Evolutionary conservation across 2,329 filamentous ascomycete species (phyloP), one percentile per base, ranked within the genome.

Genomic region (Colletotrichum gigasporum): DNA sequence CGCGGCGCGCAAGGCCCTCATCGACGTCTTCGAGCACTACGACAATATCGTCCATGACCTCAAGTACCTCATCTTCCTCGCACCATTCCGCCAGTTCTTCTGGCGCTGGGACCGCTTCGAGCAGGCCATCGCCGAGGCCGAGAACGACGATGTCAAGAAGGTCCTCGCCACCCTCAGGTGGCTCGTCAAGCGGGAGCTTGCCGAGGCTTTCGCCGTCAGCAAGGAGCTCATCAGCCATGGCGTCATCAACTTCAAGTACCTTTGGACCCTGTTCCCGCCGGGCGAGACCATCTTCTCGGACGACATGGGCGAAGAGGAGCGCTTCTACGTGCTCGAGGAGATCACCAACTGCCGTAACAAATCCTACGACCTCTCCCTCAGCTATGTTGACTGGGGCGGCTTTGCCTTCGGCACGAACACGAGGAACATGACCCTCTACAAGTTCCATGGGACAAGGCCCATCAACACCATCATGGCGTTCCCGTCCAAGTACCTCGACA

Each of bases 201-300:
- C 78, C 18, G 81, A 84, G n/a, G 75, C 76, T 6, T 83, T 88
- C 51, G 78, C 80, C 44, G 75, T 80, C 1, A 81, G 79, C 34
- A 76, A 82, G 30, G 85, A 88, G 60, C 81, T 85, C 44, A 75
- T 84, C 63, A 72, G 75, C 63, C 84, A 87, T 61, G 79, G 80
- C 0, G 84, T 86, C 41, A 82, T 87, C 54, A 82, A 82, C 0
- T 86, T 81, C 57, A 76, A 81, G 7, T 80, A 87, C 54, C 74
- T 82, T 10, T 86, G 83, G 84, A 81, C 81, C 5, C 77, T 86
- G 14, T 84, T 86, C 69, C 76, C 79, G 37, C 84, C 83, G 1
- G 82, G 81, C 1, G 76, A 73, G 39, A 74, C 75, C 2, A 69
- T 85, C 2, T 78, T 73, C 18, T 73, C 76, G 55, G 74, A 77